Evolutionary conservation across 306 rosid genomes (phyloP).

Genomic region (Glycine latifolia): DNA sequence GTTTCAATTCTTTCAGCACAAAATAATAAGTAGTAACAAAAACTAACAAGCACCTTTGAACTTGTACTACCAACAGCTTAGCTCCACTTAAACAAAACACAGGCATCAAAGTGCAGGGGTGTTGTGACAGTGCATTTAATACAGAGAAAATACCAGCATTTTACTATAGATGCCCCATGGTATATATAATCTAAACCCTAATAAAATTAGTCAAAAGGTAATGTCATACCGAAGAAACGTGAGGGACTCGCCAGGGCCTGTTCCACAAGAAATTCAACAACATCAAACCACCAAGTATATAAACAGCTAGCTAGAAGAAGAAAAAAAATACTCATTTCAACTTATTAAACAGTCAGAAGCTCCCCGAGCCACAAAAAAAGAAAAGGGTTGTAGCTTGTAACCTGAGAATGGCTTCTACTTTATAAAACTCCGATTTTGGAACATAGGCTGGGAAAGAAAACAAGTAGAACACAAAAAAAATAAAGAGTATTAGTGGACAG

Average conservation of each 20-base stretch:
- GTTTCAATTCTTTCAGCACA: background rate
- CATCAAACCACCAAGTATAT: conserved; percentile 43
- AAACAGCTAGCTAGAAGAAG: background rate
- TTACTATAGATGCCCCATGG: background rate
- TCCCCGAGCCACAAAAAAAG: background rate
- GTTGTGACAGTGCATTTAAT: background rate
- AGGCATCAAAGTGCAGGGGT: background rate
- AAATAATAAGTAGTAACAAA: background rate
- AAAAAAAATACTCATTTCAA: conserved; percentile 9
- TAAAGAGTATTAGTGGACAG: background rate
- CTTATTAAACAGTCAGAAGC: background rate
- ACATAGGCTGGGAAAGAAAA: conserved; percentile 54
- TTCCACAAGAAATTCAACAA: conserved; percentile 54
- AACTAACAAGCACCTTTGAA: conserved; percentile 2
- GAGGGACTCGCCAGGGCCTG: conserved; percentile 87
- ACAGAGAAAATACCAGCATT: background rate
- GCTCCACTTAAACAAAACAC: conserved; percentile 16
- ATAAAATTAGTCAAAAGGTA: background rate
- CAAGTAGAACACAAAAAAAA: conserved; percentile 12
- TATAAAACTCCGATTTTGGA: conserved; percentile 81
- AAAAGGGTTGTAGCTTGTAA: conserved; percentile 45
- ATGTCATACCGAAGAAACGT: conserved; percentile 80
- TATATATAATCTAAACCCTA: background rate
- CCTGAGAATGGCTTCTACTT: conserved; percentile 96
- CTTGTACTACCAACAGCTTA: background rate